These are phyloP conservation scores for Sporothrix curviconia DNA, from an alignment of 2,329 filamentous ascomycete species.

Conservation along the genomic window DNA sequence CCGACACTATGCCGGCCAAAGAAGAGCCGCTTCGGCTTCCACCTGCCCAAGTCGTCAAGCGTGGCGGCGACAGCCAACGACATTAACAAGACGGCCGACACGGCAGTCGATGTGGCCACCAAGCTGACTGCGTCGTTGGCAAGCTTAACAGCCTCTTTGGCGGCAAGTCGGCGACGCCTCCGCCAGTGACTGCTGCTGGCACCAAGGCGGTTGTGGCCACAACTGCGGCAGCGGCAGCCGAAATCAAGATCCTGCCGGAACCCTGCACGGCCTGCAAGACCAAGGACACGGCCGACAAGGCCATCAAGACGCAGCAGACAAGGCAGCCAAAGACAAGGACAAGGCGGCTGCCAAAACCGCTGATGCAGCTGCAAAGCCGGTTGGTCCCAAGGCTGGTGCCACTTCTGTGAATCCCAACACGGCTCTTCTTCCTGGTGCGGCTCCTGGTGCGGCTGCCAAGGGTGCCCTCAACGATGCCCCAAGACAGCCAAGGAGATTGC, in stretches of 20 bases:
- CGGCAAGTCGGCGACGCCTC: background rate
- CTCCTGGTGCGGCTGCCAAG: background rate
- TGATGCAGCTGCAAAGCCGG: background rate
- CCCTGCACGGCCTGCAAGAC: constrained; percentile 1
- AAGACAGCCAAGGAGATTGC: background rate
- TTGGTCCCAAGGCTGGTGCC: background rate
- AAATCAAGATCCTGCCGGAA: constrained; percentile 1
- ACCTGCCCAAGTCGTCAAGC: background rate
- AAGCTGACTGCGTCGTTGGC: background rate
- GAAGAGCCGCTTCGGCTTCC: background rate
- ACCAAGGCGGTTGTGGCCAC: too few species aligned
- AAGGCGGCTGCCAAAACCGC: background rate
- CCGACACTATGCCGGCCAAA: background rate
- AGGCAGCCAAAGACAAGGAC: too few species aligned
- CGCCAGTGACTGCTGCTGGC: background rate
- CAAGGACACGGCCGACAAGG: background rate
- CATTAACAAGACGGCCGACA: background rate
- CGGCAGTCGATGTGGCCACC: background rate
- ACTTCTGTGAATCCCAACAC: background rate
- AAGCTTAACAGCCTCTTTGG: background rate
- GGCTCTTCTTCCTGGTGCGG: background rate
- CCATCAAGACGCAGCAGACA: too few species aligned
- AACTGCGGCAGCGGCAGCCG: background rate
- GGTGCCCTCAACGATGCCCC: background rate
- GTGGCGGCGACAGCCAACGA: background rate